Percentiles rank a stretch among this genome's conserved stretches.
phyloP scores from a whole-genome alignment of 1,284 basidiomycete genomes.

The Malassezia dermatis region DNA sequence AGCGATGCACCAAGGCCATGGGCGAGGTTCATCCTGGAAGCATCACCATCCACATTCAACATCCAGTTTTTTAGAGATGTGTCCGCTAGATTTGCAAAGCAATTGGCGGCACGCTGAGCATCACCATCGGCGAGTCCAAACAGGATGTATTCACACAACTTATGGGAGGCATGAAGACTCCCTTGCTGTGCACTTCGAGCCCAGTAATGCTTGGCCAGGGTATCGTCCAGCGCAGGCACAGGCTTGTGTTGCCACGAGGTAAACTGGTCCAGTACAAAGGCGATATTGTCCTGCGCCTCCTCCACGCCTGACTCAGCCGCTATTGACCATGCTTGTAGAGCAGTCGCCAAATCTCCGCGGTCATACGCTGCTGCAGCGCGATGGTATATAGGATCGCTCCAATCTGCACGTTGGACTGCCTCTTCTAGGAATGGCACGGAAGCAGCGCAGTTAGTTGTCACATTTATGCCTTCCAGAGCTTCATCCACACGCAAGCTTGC shows the following conservation, averaged over 20 bases:
- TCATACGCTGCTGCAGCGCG: constrained; percentile 40
- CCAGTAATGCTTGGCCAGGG: constrained; percentile 80
- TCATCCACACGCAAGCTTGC: not conserved
- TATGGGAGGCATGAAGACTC: constrained; percentile 88
- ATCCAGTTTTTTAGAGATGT: not conserved
- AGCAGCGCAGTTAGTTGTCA: not conserved
- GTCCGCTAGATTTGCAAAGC: not conserved
- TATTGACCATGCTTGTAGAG: constrained; percentile 60
- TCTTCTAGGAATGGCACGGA: constrained; percentile 54
- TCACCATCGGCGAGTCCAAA: constrained; percentile 49
- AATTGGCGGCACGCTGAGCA: constrained; percentile 8
- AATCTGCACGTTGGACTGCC: constrained; percentile 37
- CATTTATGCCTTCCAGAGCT: not conserved
- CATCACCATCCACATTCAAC: not conserved
- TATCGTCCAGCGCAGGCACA: constrained; percentile 52
- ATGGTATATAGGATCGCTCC: constrained; percentile 37
- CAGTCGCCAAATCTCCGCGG: constrained; percentile 26
- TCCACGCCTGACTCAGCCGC: constrained; percentile 78
- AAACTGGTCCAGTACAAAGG: constrained; percentile 72
- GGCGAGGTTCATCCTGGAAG: not conserved
- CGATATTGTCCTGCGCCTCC: constrained; percentile 88
- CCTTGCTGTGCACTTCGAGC: constrained; percentile 82
- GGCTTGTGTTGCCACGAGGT: constrained; percentile 16
- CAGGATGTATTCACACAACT: constrained; percentile 82
- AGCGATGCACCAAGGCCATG: not conserved